Percentiles rank a stretch among this genome's conserved stretches.
Evolutionary conservation across 495 filamentous ascomycete species (phyloP).

Genomic region (Friedmanniomyces endolithicus): DNA sequence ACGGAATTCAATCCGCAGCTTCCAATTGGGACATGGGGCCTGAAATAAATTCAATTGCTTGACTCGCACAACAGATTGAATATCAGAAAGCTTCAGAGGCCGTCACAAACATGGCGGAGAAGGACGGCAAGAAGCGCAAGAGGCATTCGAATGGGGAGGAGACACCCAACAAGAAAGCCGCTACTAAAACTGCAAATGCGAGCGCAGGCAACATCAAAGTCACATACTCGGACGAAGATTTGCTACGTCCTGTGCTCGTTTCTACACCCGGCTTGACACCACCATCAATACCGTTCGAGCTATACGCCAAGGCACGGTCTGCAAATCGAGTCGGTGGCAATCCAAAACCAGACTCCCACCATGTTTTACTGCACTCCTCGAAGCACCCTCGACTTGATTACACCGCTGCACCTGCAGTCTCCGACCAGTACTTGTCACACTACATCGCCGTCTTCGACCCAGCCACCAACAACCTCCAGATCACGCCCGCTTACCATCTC

Average conservation of each 20-base stretch:
- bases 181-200: not conserved
- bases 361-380: conserved; percentile 69
- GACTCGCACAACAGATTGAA: no score
- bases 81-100: no score
- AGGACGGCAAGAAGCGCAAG: conserved; percentile 12
- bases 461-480: conserved; percentile 52
- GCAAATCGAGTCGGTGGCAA: conserved; percentile 10
- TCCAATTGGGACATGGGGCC: no score
- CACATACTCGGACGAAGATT: not conserved
- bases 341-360: conserved; percentile 29
- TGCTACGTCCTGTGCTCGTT: conserved; percentile 5
- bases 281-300: conserved; percentile 9
- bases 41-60: no score
- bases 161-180: conserved; percentile 6
- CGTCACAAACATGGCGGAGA: not conserved
- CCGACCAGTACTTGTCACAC: conserved; percentile 60
- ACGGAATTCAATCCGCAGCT: no score
- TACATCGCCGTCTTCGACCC: conserved; percentile 83
- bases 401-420: conserved; percentile 40
- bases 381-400: conserved; percentile 60
- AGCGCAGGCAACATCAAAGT: not conserved
- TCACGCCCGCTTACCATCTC: conserved; percentile 65
- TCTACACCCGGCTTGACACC: conserved; percentile 12
- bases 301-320: conserved; percentile 12
- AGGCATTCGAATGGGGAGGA: conserved; percentile 8